Evolutionary conservation across 2,329 filamentous ascomycete species (phyloP).

Genomic region (Rhynchosporium graminicola): DNA sequence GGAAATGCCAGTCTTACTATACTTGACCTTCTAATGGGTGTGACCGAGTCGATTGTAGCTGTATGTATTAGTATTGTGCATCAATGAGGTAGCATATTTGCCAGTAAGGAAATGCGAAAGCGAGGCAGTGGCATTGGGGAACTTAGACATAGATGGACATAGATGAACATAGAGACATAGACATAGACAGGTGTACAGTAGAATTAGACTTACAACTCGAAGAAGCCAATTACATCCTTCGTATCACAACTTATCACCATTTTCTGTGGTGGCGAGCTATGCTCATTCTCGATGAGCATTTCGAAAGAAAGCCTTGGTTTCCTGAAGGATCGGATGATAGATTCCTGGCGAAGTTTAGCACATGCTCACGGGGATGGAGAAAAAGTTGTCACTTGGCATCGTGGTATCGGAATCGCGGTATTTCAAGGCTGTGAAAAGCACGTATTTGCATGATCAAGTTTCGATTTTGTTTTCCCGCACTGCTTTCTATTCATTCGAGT

Average conservation of each 20-base stretch:
- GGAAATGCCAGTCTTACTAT: background rate
- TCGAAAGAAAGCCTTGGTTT: background rate
- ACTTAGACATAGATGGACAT: background rate
- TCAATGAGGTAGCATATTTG: background rate
- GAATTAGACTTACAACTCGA: background rate
- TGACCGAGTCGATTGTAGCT: background rate
- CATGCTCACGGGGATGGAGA: background rate
- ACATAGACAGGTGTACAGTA: slow-evolving; percentile 1
- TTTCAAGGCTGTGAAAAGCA: background rate
- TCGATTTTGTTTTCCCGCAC: background rate
- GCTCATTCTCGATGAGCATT: too few relatives aligned
- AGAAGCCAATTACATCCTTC: background rate
- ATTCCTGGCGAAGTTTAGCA: background rate
- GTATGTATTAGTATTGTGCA: background rate
- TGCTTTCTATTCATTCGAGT: slow-evolving; percentile 3
- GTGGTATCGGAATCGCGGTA: background rate
- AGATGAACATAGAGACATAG: background rate
- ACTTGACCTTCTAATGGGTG: background rate
- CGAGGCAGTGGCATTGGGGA: too few relatives aligned
- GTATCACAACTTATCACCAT: background rate
- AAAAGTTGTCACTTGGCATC: background rate
- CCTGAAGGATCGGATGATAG: background rate
- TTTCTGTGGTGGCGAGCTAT: too few relatives aligned
- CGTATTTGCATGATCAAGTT: background rate
- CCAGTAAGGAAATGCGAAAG: too few relatives aligned